Base-by-base conservation (phyloP, 495 filamentous ascomycete genomes). In the Thermothielavioides terrestris region DNA sequence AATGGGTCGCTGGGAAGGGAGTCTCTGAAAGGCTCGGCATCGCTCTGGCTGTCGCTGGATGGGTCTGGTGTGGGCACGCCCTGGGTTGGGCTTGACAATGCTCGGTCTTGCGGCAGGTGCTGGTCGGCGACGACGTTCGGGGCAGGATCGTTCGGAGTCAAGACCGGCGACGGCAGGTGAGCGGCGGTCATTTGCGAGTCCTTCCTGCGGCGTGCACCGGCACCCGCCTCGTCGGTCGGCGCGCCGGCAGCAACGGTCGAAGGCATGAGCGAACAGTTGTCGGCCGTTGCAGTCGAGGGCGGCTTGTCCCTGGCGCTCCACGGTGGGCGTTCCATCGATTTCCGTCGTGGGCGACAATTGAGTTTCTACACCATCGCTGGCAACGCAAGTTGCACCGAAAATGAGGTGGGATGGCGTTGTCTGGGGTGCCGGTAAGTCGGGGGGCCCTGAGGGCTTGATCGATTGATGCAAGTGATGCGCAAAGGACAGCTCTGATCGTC, bases 1-100 rank as follows among this genome's bases (percentile, higher is more conserved):
- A n/a, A n/a, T n/a, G 42, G 10, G 1, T 52, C 32, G 23, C 38
- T 26, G 15, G 39, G 23, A 4, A 18, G 3, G 18, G 37, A 28
- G 22, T 54, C 50, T n/a, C 35, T 41, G n/a, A 43, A 43, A 1
- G 25, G 42, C 0, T 65, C 59, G 43, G 14, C 50, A 35, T 64
- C 59, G 53, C 55, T 65, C 14, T 57, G 59, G 55, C 64, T 62
- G n/a, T 61, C 61, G 49, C 59, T 55, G n/a, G 59, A 65, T 1
- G 55, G 40, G 8, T 66, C 63, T 11, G 60, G 60, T 4, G 54
- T 65, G 15, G 62, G 61, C 6, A 64, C 55, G 18, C 61, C 59
- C 14, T 50, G 57, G 17, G 41, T 57, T 11, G 60, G 44, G 17
- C 28, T 60, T 1, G 61, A 46, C 2, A 49, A 26, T 2, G 50